A percentile compares a stretch with the other conserved stretches of the same genome.
phyloP scores from a whole-genome alignment of 2,329 filamentous ascomycete genomes.

The Fusarium oligoseptatum region DNA sequence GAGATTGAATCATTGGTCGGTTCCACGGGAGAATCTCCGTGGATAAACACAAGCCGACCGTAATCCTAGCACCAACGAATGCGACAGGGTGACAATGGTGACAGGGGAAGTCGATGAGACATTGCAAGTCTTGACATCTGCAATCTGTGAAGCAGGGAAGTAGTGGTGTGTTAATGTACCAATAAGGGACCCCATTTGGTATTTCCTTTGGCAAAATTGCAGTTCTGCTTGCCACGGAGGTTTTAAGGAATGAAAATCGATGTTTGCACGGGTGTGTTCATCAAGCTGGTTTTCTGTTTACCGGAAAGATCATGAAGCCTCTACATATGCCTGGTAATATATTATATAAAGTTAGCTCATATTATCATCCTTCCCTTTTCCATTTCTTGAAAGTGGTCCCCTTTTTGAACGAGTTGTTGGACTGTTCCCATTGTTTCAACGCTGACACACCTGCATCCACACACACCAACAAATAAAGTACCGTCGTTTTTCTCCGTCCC shows the following conservation, averaged over 20 bases:
- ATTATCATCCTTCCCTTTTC: neutral
- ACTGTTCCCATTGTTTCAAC: neutral
- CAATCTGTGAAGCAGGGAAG: neutral
- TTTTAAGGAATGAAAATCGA: neutral
- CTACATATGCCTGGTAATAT: neutral
- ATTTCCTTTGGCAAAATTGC: neutral
- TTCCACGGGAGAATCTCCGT: neutral
- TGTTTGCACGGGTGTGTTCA: neutral
- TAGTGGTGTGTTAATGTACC: constrained; percentile 1
- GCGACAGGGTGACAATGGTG: neutral
- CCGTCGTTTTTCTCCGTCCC: neutral
- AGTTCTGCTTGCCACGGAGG: neutral
- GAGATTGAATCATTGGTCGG: neutral
- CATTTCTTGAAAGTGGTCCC: neutral
- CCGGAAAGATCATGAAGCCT: neutral
- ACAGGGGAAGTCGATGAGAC: constrained; percentile 6
- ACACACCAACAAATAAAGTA: neutral
- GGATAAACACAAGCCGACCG: neutral
- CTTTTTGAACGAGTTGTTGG: neutral
- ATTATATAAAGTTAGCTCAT: neutral
- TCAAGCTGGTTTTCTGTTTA: neutral
- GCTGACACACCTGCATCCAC: neutral
- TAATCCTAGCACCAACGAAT: constrained; percentile 20
- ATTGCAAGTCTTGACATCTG: constrained; percentile 11
- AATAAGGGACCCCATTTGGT: neutral